Base-by-base conservation (phyloP, 768 basidiomycete genomes). In the Fibroporia radiculosa region DNA sequence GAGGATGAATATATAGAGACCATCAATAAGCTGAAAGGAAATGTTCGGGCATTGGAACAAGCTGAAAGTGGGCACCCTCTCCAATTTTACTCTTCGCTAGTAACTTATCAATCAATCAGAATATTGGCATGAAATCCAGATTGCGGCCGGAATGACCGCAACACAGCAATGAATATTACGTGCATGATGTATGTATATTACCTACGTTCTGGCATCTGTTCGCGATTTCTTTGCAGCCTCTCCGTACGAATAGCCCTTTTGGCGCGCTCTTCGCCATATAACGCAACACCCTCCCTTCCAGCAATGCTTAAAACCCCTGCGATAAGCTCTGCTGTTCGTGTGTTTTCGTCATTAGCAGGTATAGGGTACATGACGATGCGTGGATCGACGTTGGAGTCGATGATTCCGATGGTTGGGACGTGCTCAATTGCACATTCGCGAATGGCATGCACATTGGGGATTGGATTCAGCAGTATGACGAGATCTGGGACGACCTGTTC, bases 1-100 rank as follows among this genome's bases (percentile, higher is more conserved):
- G 87, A 95, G 59, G 93, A 96, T n/a, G 96, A 99, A 61, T 97
- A 93, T 57, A 61, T 82, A 2, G 96, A 99, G 64, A 98, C 93
- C 16, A 70, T 99, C 56, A 95, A 98, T 71, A 99, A 99, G 64
- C 71, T 98, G 14, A 76, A 77, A 47, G 85, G 84, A 7, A 98
- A 97, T 64, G 73, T 90, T 24, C 72, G 80, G 48, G 90, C 95
- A 11, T 68, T 99, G 42, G 84, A 89, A 53, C 71, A 73, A 31
- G 93, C 93, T 22, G 96, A 99, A 69, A 68, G 95, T 93, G 57
- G 68, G 86, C 74, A 7, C 43, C 45, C 33, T 36, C 20, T 14
- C 20, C 23, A 23, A n/a, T 8, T 40, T 25, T 11, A 46, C 22
- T 38, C 31, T 34, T 24, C 22, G 22, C 36, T 28, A 14, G 18